Evolutionary conservation across 1,284 basidiomycete genomes (phyloP).

Genomic region (Thecaphora frezii): DNA sequence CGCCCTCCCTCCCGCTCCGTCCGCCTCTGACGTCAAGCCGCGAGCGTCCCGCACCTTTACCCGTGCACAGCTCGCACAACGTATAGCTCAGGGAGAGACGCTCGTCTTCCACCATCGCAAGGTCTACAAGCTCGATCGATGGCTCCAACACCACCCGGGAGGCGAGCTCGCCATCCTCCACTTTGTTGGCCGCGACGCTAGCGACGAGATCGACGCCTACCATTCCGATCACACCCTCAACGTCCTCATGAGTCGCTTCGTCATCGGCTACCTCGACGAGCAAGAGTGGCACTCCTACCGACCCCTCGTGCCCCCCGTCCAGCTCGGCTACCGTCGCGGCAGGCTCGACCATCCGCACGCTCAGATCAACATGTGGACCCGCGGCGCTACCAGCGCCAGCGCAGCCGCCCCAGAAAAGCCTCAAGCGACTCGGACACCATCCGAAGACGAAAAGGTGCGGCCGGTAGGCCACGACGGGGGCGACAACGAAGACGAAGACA

Average conservation of each 20-base stretch:
- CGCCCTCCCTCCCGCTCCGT: not conserved
- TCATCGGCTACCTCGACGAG: slow-evolving; percentile 72
- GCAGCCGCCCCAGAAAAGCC: too few relatives aligned
- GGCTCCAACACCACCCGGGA: slow-evolving; percentile 86
- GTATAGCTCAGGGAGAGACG: slow-evolving; percentile 62
- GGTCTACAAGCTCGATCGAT: slow-evolving; percentile 77
- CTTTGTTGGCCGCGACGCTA: slow-evolving; percentile 91
- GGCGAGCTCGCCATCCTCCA: slow-evolving; percentile 87
- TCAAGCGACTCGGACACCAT: too few relatives aligned
- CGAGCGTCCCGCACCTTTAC: slow-evolving; percentile 26
- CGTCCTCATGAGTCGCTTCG: slow-evolving; percentile 69
- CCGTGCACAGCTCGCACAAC: slow-evolving; percentile 42
- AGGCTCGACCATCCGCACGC: slow-evolving; percentile 54
- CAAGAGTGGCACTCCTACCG: slow-evolving; percentile 66
- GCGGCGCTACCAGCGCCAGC: too few relatives aligned
- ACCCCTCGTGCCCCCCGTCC: slow-evolving; percentile 84
- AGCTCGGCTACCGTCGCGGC: slow-evolving; percentile 67
- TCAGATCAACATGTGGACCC: slow-evolving; percentile 43
- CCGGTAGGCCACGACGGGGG: too few relatives aligned
- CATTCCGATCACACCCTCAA: slow-evolving; percentile 72
- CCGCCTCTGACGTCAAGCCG: slow-evolving; percentile 1
- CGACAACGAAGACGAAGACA: slow-evolving; percentile 1
- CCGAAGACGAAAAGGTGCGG: slow-evolving; percentile 7
- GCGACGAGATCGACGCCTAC: slow-evolving; percentile 91
- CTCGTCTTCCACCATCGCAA: slow-evolving; percentile 77